Evolutionary conservation across 2,329 filamentous ascomycete species (phyloP).

Genomic region (Hymenoscyphus linearis): DNA sequence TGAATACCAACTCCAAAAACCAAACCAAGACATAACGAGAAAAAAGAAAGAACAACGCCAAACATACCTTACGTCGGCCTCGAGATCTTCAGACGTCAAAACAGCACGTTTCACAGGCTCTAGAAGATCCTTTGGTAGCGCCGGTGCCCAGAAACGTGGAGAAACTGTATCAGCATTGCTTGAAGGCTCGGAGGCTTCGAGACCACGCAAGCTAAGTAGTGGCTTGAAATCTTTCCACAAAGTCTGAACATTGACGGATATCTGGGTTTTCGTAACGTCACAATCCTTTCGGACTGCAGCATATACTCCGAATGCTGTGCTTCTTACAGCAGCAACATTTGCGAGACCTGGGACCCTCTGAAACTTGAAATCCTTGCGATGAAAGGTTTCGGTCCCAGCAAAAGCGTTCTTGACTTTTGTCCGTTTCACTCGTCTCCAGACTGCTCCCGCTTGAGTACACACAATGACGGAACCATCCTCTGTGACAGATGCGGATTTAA

Average conservation of each 20-base stretch:
- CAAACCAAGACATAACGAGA: not conserved
- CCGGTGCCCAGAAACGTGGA: constrained; percentile 38
- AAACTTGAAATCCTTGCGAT: constrained; percentile 90
- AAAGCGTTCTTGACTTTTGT: constrained; percentile 68
- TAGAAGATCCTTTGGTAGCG: constrained; percentile 47
- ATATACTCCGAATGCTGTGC: constrained; percentile 86
- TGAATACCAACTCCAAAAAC: not conserved
- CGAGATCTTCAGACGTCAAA: constrained; percentile 59
- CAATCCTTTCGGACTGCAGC: constrained; percentile 81
- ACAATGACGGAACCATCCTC: constrained; percentile 94
- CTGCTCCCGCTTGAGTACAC: constrained; percentile 84
- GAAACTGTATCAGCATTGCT: constrained; percentile 36
- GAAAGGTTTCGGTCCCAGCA: constrained; percentile 46
- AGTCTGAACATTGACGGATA: constrained; percentile 59
- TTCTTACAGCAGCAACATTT: constrained; percentile 75
- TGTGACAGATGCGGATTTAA: constrained; percentile 79
- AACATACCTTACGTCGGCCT: constrained; percentile 47
- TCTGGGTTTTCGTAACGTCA: constrained; percentile 68
- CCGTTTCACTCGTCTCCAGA: constrained; percentile 84
- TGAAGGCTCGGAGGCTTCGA: constrained; percentile 42
- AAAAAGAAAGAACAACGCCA: not conserved
- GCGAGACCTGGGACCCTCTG: constrained; percentile 84
- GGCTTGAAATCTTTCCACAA: constrained; percentile 71
- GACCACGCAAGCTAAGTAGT: constrained; percentile 61
- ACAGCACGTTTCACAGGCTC: constrained; percentile 46